Evolutionary conservation across 192 early-diverging fungal genomes (phyloP).

Genomic region (Gryganskiella cystojenkinii): DNA sequence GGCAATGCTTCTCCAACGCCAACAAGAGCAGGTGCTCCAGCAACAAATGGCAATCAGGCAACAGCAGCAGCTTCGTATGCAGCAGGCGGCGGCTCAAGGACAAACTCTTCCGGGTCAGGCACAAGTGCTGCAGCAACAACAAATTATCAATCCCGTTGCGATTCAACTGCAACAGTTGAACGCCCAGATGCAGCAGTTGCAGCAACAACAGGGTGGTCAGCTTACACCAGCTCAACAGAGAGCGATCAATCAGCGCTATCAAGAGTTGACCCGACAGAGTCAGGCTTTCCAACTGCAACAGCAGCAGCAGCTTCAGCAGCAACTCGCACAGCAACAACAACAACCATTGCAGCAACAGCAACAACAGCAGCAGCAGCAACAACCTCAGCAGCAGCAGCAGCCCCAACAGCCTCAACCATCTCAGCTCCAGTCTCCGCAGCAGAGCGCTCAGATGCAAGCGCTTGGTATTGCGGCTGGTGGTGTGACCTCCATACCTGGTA

Average conservation of each 20-base stretch:
- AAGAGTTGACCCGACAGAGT: constrained; percentile 10
- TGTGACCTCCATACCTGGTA: constrained; percentile 12
- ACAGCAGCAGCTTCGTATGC: constrained; percentile 24
- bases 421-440: constrained; percentile 40
- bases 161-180: constrained; percentile 23
- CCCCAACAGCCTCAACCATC: constrained; percentile 32
- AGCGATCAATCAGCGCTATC: background rate
- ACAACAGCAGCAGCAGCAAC: constrained; percentile 24
- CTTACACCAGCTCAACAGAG: constrained; percentile 13
- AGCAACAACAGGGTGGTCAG: constrained; percentile 20
- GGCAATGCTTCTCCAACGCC: constrained; percentile 15
- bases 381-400: constrained; percentile 24
- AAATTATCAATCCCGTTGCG: constrained; percentile 8
- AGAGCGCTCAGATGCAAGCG: constrained; percentile 31
- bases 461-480: constrained; percentile 32
- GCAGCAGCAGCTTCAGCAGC: constrained; percentile 13
- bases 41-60: constrained; percentile 13
- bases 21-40: constrained; percentile 25
- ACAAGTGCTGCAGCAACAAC: constrained; percentile 4
- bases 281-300: constrained; percentile 8
- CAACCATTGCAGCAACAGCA: constrained; percentile 26
- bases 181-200: constrained; percentile 15
- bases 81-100: constrained; percentile 24
- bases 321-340: constrained; percentile 33
- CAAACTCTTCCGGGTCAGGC: too few species aligned